Evolutionary conservation across 495 filamentous ascomycete species (phyloP).

Genomic region (Aspergillus nidulans): DNA sequence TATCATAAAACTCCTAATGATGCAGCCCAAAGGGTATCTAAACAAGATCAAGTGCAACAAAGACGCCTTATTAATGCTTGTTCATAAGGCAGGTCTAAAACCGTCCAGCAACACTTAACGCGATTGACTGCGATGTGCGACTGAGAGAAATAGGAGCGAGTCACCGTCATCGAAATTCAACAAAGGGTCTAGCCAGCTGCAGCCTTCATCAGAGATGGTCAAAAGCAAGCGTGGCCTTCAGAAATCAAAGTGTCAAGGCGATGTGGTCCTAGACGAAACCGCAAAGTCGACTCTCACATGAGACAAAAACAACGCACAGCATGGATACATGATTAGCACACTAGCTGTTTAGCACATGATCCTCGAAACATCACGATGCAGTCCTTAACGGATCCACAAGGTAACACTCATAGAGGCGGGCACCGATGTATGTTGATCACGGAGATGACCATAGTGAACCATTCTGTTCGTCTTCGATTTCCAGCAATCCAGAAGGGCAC

Average conservation of each 20-base stretch:
- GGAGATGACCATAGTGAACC: neutral
- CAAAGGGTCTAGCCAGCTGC: neutral
- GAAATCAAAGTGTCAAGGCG: neutral
- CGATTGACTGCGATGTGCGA: neutral
- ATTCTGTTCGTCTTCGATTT: neutral
- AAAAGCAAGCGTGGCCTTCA: neutral
- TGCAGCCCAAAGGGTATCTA: slow-evolving; percentile 14
- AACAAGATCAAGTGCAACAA: neutral
- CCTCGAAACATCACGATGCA: neutral
- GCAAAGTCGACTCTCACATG: neutral
- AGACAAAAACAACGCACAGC: no score
- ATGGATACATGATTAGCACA: no score
- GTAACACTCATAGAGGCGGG: neutral
- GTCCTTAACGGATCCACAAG: no score
- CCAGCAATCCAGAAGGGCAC: neutral
- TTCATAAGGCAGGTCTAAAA: neutral
- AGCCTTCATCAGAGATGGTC: neutral
- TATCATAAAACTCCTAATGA: neutral
- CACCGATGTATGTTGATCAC: neutral
- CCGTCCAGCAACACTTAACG: neutral
- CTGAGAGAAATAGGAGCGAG: neutral
- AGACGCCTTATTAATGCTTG: slow-evolving; percentile 12
- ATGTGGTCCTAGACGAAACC: neutral
- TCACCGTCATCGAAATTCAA: neutral
- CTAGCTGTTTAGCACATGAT: no score